A percentile compares a stretch with the other conserved stretches of the same genome.
Conservation (phyloP, 2,329 filamentous ascomycete genomes). For the Penicillium decumbens region DNA sequence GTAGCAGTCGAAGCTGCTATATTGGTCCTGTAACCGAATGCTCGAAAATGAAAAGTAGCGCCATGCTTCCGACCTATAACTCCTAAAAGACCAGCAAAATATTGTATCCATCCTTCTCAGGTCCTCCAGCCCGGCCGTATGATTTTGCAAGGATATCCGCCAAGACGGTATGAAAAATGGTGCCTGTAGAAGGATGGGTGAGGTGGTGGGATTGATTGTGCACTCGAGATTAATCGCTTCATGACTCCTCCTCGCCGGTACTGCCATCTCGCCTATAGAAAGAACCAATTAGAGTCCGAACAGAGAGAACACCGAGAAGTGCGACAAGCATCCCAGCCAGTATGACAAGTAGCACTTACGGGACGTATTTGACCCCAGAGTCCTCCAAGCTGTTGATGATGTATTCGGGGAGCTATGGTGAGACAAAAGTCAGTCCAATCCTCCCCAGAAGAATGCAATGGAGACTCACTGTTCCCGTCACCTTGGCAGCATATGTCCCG, state of each 20-base stretch:
- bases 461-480: conserved; percentile 66
- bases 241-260: conserved; percentile 43
- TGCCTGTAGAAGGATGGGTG: background rate
- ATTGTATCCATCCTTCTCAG: background rate
- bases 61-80: conserved; percentile 23
- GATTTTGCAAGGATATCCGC: conserved; percentile 10
- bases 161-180: background rate
- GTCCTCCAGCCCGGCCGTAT: background rate
- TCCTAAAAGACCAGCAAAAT: conserved; percentile 14
- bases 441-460: background rate
- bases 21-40: conserved; percentile 12
- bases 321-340: background rate
- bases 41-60: conserved; percentile 14
- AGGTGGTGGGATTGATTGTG: background rate
- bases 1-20: conserved; percentile 7
- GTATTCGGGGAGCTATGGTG: conserved; percentile 51
- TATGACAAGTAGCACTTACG: conserved; percentile 38
- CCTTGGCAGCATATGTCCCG: conserved; percentile 91
- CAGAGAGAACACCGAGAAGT: background rate
- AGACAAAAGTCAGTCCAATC: background rate
- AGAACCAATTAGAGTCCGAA: conserved; percentile 7
- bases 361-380: conserved; percentile 58
- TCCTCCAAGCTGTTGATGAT: conserved; percentile 54
- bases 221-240: conserved; percentile 9
- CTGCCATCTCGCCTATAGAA: conserved; percentile 43